Conservation (phyloP, 2,329 filamentous ascomycete species). For the Phoma sp. region DNA sequence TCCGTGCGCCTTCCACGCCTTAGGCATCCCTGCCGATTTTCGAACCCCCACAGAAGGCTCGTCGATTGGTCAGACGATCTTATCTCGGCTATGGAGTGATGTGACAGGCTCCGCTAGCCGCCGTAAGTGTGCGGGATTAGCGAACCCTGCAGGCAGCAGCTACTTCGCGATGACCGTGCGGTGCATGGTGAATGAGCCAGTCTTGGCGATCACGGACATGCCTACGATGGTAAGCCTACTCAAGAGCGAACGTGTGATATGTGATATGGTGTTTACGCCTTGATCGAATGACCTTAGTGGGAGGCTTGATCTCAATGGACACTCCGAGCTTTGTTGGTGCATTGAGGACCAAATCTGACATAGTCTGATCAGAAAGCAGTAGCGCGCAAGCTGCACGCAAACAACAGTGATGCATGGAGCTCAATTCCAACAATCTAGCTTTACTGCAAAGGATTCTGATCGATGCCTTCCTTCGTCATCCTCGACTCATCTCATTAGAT, state of each 20-base stretch:
- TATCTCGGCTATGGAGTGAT: neutral
- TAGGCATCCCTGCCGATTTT: no score
- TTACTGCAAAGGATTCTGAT: neutral
- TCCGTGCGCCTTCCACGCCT: no score
- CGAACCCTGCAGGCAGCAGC: conserved; percentile 5
- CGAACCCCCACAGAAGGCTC: no score
- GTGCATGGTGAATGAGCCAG: neutral
- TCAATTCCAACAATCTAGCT: neutral
- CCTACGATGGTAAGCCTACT: neutral
- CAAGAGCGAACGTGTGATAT: neutral
- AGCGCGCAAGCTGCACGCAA: neutral
- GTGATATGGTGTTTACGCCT: neutral
- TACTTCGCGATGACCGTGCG: neutral
- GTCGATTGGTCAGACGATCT: neutral
- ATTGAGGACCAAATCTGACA: neutral
- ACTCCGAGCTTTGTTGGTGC: neutral
- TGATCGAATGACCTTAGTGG: neutral
- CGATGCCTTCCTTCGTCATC: neutral
- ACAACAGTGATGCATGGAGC: neutral
- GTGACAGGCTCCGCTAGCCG: neutral
- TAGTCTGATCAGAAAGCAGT: neutral
- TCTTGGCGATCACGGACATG: neutral
- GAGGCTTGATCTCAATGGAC: neutral
- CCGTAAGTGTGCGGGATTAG: neutral
- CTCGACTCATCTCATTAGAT: neutral